Base-by-base conservation (phyloP, 2,329 filamentous ascomycete genomes). In the Lachnellula hyalina region DNA sequence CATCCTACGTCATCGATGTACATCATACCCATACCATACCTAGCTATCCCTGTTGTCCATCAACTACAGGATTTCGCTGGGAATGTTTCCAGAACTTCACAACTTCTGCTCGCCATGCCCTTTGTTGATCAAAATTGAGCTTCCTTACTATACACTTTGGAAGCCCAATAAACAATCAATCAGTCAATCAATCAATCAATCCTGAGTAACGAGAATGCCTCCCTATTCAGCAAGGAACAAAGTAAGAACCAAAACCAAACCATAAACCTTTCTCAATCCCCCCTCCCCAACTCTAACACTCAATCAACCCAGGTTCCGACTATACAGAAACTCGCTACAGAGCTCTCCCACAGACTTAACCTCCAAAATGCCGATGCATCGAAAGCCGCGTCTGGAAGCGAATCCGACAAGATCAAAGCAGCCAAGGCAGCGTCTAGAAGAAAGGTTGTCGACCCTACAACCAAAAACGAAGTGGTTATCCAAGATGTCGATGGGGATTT, bases 401-500 rank as follows among this genome's bases (percentile, higher is more conserved):
- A 61, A 14, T 55, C 59, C 3, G 59, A 59, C 21, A 61, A 61
- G 47, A 57, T 61, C 28, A 52, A 45, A 11, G 51, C 52, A 38
- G 59, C 59, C 14, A 61, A 61, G 45, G 57, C 59, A 21, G 59
- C 59, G 25, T 61, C 59, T 34, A 50, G 57, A 49, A 47, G 60
- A 53, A 40, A 51, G 48, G 59, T 61, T 1, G 52, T 61, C 35
- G 59, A 61, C 38, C 59, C 59, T 2, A 61, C 59, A 17, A 61
- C 59, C 1, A 61, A 61, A 32, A 61, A 58, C 36, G 57, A 61
- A 28, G 57, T 61, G 3, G 49, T 61, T 0, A 61, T 61, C 47
- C 59, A 61, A 52, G 59, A 61, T 55, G 59, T 61, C 11, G 59
- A 61, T 55, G 59, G 59, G 40, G 53, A 55, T 25, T 61, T 61